Percentiles rank a stretch among this genome's conserved stretches.
Evolutionary conservation across 495 filamentous ascomycete species (phyloP).

Genomic region (Cercophora scortea): DNA sequence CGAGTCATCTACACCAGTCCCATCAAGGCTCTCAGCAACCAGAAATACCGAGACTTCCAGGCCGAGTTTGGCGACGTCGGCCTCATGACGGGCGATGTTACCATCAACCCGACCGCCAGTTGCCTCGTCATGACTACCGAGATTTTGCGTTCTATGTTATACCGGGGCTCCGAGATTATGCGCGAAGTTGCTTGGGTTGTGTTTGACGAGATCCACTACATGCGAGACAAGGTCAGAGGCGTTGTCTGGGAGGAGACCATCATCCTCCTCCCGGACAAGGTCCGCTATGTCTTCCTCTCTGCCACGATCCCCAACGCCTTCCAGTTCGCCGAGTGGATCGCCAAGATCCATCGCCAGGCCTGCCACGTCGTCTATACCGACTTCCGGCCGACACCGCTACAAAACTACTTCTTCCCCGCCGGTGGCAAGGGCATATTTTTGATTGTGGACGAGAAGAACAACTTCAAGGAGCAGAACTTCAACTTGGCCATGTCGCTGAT

Average conservation of each 20-base stretch:
- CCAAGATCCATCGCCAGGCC: slow-evolving; percentile 91
- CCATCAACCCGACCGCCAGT: slow-evolving; percentile 95
- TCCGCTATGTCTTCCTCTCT: slow-evolving; percentile 95
- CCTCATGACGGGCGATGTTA: slow-evolving; percentile 98
- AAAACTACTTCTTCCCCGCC: slow-evolving; percentile 95
- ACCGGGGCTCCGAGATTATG: slow-evolving; percentile 98
- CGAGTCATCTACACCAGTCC: slow-evolving; percentile 98
- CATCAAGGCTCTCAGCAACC: slow-evolving; percentile 96
- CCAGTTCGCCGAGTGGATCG: slow-evolving; percentile 99
- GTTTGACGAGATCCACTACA: slow-evolving; percentile 98
- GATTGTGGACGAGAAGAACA: slow-evolving; percentile 90
- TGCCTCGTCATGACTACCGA: slow-evolving; percentile 99
- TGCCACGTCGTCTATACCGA: slow-evolving; percentile 99
- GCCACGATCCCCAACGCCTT: slow-evolving; percentile 99
- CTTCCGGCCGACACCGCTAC: slow-evolving; percentile 89
- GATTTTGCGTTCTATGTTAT: slow-evolving; percentile 97
- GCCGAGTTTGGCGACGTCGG: slow-evolving; percentile 96
- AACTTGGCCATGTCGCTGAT: slow-evolving; percentile 87
- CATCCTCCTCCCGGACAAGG: slow-evolving; percentile 94
- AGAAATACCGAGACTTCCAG: slow-evolving; percentile 94
- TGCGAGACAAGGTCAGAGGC: slow-evolving; percentile 88
- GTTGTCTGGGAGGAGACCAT: slow-evolving; percentile 99
- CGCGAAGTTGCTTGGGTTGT: slow-evolving; percentile 96
- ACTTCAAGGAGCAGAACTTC: slow-evolving; percentile 95
- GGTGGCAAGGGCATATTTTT: slow-evolving; percentile 91